Evolutionary conservation across 192 early-diverging fungal genomes (phyloP), one percentile per base, ranked within the genome.

Genomic region (Coemansia sp.): DNA sequence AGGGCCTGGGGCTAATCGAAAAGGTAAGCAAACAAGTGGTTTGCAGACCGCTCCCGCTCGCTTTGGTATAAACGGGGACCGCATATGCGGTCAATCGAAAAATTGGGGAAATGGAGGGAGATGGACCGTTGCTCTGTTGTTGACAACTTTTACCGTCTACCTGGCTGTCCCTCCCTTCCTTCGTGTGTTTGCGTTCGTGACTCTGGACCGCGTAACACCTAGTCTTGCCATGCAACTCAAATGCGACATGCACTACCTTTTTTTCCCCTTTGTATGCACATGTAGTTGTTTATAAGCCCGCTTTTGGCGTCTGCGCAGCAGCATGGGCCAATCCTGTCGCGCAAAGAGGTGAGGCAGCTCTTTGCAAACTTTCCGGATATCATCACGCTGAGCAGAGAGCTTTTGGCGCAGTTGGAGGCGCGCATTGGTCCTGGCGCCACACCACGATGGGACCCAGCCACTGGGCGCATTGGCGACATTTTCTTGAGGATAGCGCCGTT

Each of bases 341-440:
- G 87, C 64, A 89, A 88, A 61, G 82, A 83, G 44, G 85, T 91
- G 5, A 78, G 71, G n/a, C 83, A 87, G 76, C 79, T 91, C 55
- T 91, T 91, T 83, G 87, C 90, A 64, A 89, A 89, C 79, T 86
- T 91, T 66, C 78, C 85, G 34, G 88, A 89, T 66, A 85, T 91
- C 44, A 70, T 89, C 41, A 82, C 76, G 65, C 76, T 89, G 39
- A 91, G 89, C 74, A 84, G 71, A 15, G 82, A 88, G 71, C 72
- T 91, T 50, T 70, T 89, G 46, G 72, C 71, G 34, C 85, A 87
- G 72, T 81, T 91, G 34, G 90, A 91, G 55, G 85, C 78, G 12
- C 73, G 90, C 49, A 77, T 91, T 31, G 81, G 77, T 36, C 43
- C 55, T 62, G 52, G 24, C 24, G 75, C 64, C 64, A 75, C 71